These are phyloP conservation scores for Citrullus mucosospermus DNA, from an alignment of 306 rosid genomes.

Conservation along the genomic window DNA sequence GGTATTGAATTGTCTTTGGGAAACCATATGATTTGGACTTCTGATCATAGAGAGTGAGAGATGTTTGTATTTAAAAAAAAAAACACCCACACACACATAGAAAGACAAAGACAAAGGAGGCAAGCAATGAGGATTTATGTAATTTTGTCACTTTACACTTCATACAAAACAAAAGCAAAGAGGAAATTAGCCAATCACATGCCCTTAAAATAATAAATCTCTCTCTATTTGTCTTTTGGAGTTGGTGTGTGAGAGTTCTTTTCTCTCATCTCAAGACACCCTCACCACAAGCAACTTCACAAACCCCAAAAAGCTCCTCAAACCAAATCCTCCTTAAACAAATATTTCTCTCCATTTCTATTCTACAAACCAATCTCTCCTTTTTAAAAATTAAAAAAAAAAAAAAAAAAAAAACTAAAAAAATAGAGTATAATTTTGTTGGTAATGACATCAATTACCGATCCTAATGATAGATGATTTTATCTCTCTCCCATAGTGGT, in stretches of 20 bases:
- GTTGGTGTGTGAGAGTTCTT: slow-evolving; percentile 32
- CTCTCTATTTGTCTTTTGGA: not conserved
- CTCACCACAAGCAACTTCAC: slow-evolving; percentile 41
- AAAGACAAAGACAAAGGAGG: not conserved
- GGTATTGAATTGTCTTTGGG: slow-evolving; percentile 32
- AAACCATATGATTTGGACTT: slow-evolving; percentile 59
- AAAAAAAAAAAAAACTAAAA: no score
- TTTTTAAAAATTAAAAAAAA: no score
- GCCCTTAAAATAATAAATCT: not conserved
- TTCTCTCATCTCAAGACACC: slow-evolving; percentile 68
- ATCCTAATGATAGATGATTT: no score
- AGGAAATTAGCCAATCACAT: not conserved
- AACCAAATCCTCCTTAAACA: not conserved
- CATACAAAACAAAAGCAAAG: not conserved
- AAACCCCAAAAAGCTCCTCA: not conserved
- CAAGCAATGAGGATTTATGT: not conserved
- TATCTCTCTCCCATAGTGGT: no score
- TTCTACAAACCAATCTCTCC: no score
- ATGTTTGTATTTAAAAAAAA: not conserved
- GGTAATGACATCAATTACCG: no score
- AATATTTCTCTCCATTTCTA: not conserved
- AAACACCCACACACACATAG: not conserved
- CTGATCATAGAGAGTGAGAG: slow-evolving; percentile 26
- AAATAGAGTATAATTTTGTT: no score
- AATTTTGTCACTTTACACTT: not conserved